Percentiles rank a stretch among this genome's conserved stretches.
Evolutionary conservation across 2,329 filamentous ascomycete species (phyloP).

Genomic region (Elsinoe fawcettii): DNA sequence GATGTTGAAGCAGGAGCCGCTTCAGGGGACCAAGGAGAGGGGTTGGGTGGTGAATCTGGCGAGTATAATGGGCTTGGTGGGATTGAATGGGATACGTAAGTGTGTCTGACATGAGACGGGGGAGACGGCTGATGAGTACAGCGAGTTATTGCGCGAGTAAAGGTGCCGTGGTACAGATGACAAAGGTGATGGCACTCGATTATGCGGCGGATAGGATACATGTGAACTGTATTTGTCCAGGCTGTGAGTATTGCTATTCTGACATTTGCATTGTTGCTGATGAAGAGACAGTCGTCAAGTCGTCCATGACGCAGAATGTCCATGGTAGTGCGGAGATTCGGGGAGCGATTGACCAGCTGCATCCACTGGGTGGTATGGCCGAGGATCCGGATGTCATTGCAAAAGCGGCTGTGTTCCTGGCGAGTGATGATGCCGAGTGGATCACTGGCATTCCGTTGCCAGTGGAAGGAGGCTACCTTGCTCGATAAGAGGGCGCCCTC

Average conservation of each 20-base stretch:
- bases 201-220: constrained; percentile 37
- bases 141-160: constrained; percentile 42
- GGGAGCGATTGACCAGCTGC: constrained; percentile 24
- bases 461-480: constrained; percentile 13
- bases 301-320: constrained; percentile 34
- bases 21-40: constrained; percentile 23
- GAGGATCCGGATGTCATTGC: constrained; percentile 19
- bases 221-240: constrained; percentile 37
- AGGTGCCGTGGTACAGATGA: constrained; percentile 40
- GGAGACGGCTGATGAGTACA: constrained; percentile 14
- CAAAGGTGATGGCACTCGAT: constrained; percentile 40
- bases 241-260: constrained; percentile 28
- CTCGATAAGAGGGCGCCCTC: background rate
- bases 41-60: constrained; percentile 36
- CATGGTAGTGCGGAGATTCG: constrained; percentile 27
- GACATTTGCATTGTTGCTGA: constrained; percentile 15
- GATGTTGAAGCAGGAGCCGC: constrained; percentile 31
- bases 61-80: constrained; percentile 30
- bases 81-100: constrained; percentile 25
- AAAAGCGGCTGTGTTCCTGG: constrained; percentile 21
- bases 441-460: constrained; percentile 12
- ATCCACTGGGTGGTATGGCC: constrained; percentile 30
- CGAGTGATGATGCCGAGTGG: constrained; percentile 20
- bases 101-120: background rate
- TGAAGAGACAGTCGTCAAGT: constrained; percentile 24